Evolutionary conservation across 2,329 filamentous ascomycete genomes (phyloP).

Genomic region (Sclerotinia nivalis): DNA sequence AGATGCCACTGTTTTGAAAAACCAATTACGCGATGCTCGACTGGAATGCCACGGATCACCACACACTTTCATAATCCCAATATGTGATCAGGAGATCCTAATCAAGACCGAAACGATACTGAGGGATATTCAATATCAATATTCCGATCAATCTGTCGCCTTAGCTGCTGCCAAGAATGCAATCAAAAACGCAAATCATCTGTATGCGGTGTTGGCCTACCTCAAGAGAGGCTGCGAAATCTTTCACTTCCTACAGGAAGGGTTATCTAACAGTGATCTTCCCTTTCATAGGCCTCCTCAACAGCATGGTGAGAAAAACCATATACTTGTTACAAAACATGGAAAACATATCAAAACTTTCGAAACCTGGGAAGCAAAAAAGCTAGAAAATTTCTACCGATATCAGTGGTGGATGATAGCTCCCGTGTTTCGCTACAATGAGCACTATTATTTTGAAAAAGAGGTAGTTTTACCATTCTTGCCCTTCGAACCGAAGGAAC

Average conservation of each 20-base stretch:
- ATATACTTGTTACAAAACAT: background rate
- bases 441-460: conserved; percentile 25
- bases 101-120: conserved; percentile 23
- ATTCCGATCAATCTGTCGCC: conserved; percentile 17
- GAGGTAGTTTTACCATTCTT: conserved; percentile 31
- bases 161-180: conserved; percentile 16
- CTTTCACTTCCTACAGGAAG: conserved; percentile 26
- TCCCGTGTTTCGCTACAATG: conserved; percentile 24
- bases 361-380: conserved; percentile 25
- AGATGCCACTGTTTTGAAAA: conserved; percentile 12
- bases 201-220: conserved; percentile 30
- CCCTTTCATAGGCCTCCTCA: conserved; percentile 25
- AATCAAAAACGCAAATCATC: conserved; percentile 21
- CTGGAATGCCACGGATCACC: conserved; percentile 23
- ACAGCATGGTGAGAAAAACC: background rate
- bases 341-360: conserved; percentile 26
- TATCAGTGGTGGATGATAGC: conserved; percentile 32
- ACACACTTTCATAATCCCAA: conserved; percentile 29
- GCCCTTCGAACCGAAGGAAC: conserved; percentile 5
- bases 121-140: conserved; percentile 25
- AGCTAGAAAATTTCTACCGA: conserved; percentile 29
- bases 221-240: conserved; percentile 28
- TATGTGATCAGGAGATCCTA: conserved; percentile 22
- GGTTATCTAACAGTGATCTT: conserved; percentile 27
- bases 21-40: conserved; percentile 23